phyloP scores from a whole-genome alignment of 148 eudicot genomes.

The Euryodendron excelsum region DNA sequence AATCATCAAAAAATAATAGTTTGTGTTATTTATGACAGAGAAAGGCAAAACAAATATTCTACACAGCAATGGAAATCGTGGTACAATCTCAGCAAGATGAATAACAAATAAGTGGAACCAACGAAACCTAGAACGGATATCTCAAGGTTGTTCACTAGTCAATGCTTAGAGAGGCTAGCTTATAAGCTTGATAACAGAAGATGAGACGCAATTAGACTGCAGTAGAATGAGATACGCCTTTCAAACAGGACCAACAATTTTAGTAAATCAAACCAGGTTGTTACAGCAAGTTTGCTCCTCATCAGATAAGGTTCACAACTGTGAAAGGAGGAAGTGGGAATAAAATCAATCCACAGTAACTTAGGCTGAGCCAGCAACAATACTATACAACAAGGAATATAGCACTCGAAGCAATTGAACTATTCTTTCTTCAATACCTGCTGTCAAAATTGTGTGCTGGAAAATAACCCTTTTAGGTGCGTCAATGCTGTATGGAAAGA shows the following conservation, averaged over 20 bases:
- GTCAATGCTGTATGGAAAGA: conserved; percentile 85
- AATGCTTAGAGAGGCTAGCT: background rate
- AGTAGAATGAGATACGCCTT: no score
- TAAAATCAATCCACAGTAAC: background rate
- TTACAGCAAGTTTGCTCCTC: background rate
- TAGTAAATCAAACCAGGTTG: background rate
- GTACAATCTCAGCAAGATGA: no score
- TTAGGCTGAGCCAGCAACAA: background rate
- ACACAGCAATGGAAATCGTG: no score
- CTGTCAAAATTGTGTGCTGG: conserved; percentile 72
- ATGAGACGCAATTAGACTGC: no score
- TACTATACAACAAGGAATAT: background rate
- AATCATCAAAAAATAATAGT: no score
- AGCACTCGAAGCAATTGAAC: conserved; percentile 1
- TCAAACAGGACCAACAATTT: no score
- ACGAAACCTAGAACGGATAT: background rate
- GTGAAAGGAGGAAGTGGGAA: background rate
- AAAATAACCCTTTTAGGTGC: conserved; percentile 88
- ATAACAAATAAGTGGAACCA: no score
- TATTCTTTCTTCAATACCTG: conserved; percentile 60
- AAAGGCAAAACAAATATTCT: no score
- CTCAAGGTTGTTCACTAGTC: background rate
- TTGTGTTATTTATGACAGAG: no score
- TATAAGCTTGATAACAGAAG: no score
- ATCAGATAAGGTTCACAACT: background rate